A percentile compares a stretch with the other conserved stretches of the same genome.
Conservation (phyloP, 176 grass and related monocot genomes). For the Tillandsia fasciculata region DNA sequence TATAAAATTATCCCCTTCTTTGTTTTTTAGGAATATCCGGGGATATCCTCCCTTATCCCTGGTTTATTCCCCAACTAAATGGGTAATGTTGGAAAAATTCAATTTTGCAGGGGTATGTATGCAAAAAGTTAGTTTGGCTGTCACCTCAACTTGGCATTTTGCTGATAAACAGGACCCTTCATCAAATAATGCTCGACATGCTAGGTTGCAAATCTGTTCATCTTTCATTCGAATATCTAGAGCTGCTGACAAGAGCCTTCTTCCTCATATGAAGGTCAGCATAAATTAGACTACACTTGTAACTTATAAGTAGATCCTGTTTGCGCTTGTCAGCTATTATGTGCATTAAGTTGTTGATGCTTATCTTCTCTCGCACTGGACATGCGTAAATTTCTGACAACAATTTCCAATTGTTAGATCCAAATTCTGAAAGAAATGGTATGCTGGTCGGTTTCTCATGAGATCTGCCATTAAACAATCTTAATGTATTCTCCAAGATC, state of each 20-base stretch:
- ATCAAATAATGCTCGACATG: constrained; percentile 64
- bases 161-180: constrained; percentile 51
- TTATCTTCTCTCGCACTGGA: background rate
- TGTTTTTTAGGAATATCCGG: too few relatives aligned
- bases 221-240: constrained; percentile 92
- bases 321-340: background rate
- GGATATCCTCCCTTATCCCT: too few relatives aligned
- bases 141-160: constrained; percentile 13
- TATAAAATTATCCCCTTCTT: too few relatives aligned
- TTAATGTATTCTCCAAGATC: too few relatives aligned
- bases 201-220: constrained; percentile 86
- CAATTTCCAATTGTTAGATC: background rate
- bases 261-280: constrained; percentile 98
- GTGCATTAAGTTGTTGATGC: background rate
- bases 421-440: background rate
- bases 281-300: background rate
- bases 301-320: background rate
- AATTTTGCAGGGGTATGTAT: too few relatives aligned
- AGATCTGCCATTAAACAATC: too few relatives aligned
- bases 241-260: constrained; percentile 90
- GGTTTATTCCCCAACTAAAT: too few relatives aligned
- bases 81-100: too few relatives aligned
- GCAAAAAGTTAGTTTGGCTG: background rate
- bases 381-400: background rate
- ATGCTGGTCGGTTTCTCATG: too few relatives aligned